Base-by-base conservation (phyloP, 1,284 basidiomycete species). In the Sphaerobolus stellatus region DNA sequence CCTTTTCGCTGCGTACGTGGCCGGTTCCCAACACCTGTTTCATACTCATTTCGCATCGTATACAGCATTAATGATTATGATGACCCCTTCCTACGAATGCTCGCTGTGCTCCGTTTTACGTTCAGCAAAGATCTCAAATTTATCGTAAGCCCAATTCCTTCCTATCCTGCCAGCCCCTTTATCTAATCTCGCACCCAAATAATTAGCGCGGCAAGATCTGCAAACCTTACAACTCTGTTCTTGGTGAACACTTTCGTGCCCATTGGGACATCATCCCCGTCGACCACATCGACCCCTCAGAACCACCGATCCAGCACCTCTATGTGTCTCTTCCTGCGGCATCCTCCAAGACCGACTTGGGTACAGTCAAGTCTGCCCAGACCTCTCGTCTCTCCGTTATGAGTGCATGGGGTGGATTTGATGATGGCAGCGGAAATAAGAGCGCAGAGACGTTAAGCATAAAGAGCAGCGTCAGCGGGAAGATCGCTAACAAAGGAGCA, bases 71-170 rank as follows among this genome's bases (percentile, higher is more conserved):
- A 94, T 65, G 92, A 96, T 66, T 90, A 89, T 18, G 80, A 88
- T 36, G 93, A 98, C 66, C 85, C 92, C 24, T 84, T 98, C 58
- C 90, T 95, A 64, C 85, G 95, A 41, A 95, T 98, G 88, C 78
- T 98, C 24, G 90, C 93, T 33, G 88, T 91, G 8, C 71, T 98
- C 36, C 84, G 94, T 25, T 99, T 94, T 70, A 77, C 85, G 9
- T 94, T 95, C 69, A 91, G 92, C 50, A 98, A 98, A 71, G 95
- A 99, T 67, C 86, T 97, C 68, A 97, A 96, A 74, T 96, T 94
- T 64, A 80, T 97, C 56, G 90, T 91, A 63, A 66, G 87, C 80
- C 27, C 9, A 36, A 28, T 34, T 24, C 18, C 33, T 16, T 46
- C 8, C 14, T 48, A 34, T 28, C 48, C 48, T 47, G 20, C 22